Evolutionary conservation across 2,329 filamentous ascomycete species (phyloP).

Genomic region (Aspergillus eucalypticola): DNA sequence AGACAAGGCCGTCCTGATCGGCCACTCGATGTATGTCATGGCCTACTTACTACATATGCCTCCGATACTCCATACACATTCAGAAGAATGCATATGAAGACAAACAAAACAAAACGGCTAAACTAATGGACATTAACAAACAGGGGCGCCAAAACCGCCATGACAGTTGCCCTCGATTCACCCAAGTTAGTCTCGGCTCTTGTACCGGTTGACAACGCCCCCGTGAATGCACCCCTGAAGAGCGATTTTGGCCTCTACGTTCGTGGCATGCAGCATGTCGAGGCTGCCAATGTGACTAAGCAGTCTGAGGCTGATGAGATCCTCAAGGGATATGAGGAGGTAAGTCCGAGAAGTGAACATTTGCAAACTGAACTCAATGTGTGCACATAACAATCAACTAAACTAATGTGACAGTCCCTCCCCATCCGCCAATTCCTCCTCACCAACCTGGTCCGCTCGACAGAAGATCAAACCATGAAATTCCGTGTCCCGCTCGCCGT

Average conservation of each 20-base stretch:
- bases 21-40: constrained; percentile 78
- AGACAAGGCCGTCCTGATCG: constrained; percentile 74
- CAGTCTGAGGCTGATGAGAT: constrained; percentile 80
- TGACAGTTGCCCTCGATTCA: constrained; percentile 75
- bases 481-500: constrained; percentile 79
- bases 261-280: constrained; percentile 79
- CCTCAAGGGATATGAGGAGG: constrained; percentile 70
- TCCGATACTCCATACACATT: too few relatives aligned
- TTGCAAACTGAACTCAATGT: too few relatives aligned
- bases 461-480: constrained; percentile 58
- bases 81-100: background rate
- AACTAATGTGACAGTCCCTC: constrained; percentile 52
- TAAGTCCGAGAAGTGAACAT: constrained; percentile 31
- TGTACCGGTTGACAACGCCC: constrained; percentile 88
- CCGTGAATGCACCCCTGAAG: constrained; percentile 73
- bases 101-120: too few relatives aligned
- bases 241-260: constrained; percentile 78
- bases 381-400: too few relatives aligned
- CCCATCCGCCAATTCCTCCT: constrained; percentile 88
- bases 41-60: background rate
- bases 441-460: constrained; percentile 70
- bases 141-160: constrained; percentile 88
- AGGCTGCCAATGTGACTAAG: constrained; percentile 65
- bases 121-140: background rate
- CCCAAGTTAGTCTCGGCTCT: constrained; percentile 69